A percentile compares a stretch with the other conserved stretches of the same genome.
These are phyloP conservation scores for Phytophthora podocarpi DNA, from an alignment of 352 stramenopile genomes.

Conservation along the genomic window DNA sequence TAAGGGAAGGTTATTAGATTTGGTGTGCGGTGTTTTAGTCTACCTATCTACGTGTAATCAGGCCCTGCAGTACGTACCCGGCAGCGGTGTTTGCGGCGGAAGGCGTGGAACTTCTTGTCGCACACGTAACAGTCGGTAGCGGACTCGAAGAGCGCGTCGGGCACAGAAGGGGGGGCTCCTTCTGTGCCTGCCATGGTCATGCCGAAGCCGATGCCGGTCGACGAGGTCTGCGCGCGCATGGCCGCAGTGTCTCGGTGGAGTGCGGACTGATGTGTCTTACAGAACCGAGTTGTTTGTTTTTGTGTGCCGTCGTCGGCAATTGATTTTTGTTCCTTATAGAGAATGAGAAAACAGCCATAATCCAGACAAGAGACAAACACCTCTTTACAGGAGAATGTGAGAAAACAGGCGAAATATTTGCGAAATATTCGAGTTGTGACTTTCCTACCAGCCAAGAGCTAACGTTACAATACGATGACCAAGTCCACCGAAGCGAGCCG, in stretches of 20 bases:
- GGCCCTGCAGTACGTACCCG: constrained; percentile 45
- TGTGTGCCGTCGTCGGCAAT: constrained; percentile 21
- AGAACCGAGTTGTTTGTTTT: neutral
- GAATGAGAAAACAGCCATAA: constrained; percentile 1
- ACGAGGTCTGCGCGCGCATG: constrained; percentile 31
- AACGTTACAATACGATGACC: too few species aligned
- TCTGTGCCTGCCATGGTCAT: constrained; percentile 23
- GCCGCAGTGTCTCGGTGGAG: neutral
- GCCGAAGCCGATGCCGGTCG: constrained; percentile 26
- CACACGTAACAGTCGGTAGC: constrained; percentile 75
- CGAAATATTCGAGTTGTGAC: constrained; percentile 1
- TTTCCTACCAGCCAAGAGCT: constrained; percentile 1
- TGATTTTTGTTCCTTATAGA: constrained; percentile 22
- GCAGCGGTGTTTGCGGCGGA: constrained; percentile 85
- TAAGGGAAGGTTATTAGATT: neutral
- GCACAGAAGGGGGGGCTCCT: constrained; percentile 28
- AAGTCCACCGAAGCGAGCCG: constrained; percentile 68
- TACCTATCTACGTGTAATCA: too few species aligned
- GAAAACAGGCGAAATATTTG: neutral
- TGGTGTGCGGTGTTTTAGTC: too few species aligned
- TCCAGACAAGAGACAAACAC: neutral
- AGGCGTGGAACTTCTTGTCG: constrained; percentile 88
- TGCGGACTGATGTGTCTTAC: too few species aligned
- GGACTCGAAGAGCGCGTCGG: constrained; percentile 60
- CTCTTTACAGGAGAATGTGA: constrained; percentile 13